These are phyloP conservation scores for Camelina laxa DNA, from an alignment of 345 rosid genomes.

Conservation along the genomic window DNA sequence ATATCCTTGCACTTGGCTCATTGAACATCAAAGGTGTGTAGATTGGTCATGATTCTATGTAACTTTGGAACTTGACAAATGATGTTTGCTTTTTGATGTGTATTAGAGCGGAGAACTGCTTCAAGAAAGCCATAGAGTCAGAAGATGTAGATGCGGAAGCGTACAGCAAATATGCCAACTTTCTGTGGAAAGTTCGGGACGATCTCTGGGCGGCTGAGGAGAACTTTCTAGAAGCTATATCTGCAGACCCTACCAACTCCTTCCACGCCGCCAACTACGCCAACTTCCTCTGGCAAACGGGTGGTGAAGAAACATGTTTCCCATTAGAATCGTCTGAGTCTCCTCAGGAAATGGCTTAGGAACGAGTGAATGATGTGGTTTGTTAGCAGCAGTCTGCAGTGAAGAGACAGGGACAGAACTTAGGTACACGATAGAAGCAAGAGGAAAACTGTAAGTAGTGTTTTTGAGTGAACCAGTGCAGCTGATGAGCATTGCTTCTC, in stretches of 20 bases:
- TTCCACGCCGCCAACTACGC: conserved; percentile 68
- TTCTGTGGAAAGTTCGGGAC: conserved; percentile 68
- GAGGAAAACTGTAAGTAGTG: conserved; percentile 34
- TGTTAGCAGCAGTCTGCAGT: conserved; percentile 1
- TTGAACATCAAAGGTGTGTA: background rate
- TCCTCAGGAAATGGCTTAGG: conserved; percentile 37
- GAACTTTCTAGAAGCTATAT: conserved; percentile 63
- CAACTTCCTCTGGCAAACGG: conserved; percentile 72
- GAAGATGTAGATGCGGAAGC: conserved; percentile 71
- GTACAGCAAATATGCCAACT: conserved; percentile 64
- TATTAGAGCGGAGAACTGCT: conserved; percentile 78
- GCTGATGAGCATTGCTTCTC: background rate
- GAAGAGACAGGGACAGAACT: conserved; percentile 23
- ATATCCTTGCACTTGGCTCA: background rate
- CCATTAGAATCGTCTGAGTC: conserved; percentile 48
- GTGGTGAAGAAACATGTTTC: conserved; percentile 73
- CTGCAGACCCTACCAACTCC: conserved; percentile 56
- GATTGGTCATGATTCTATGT: background rate
- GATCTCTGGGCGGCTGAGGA: conserved; percentile 83
- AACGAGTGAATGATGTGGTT: conserved; percentile 6
- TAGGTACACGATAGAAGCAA: conserved; percentile 31
- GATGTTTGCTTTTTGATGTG: conserved; percentile 23
- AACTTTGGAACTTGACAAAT: conserved; percentile 28
- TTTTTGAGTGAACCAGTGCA: conserved; percentile 30
- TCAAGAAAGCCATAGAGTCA: conserved; percentile 59